Evolutionary conservation across 164 flowering plant species (phyloP), one percentile per base, ranked within the genome.

Genomic region (Macadamia tetraphylla): DNA sequence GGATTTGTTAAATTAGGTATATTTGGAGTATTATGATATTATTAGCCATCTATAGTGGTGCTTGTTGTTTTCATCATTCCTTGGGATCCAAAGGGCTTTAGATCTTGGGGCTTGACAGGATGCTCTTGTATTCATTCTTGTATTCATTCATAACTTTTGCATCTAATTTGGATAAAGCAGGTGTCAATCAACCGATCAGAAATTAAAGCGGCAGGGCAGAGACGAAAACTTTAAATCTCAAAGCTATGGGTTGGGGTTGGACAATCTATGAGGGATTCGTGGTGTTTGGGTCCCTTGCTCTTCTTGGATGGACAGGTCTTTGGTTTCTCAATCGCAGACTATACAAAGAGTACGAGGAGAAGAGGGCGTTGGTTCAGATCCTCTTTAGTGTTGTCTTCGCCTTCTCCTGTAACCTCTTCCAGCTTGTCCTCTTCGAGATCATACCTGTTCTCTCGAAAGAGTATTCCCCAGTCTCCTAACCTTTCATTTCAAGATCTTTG

Each of bases 391-490:
- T 86, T 72, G 99, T 94, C 58, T 94, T 94, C 76, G 96, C 99
- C 52, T 89, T 94, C 81, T 94, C 99, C 44, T 90, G 96, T 70
- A 92, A 94, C 67, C 94, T 94, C 44, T 81, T 94, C 68, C 90
- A 92, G 82, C 98, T 94, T 29, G 96, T 94, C 44, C 84, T 92
- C 74, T 94, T 94, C 79, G 99, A 94, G 84, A 94, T 94, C 88
- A 82, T 94, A 48, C 98, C 97, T 12, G 67, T 94, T 31, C 89
- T 94, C 59, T 92, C 99, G 73, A 90, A 85, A 83, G 90, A 89
- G 97, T 94, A 70, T 53, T 75, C 55, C n/a, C 23, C 18, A 29
- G 9, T 29, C 6, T 10, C 6, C 40, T 5, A 35, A 35, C 40
- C 40, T 9, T 66, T 60, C 11, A 30, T 63, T 15, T 56, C 53